A percentile compares a stretch with the other conserved stretches of the same genome.
Conservation (phyloP, 805 yeast species). For the Candida coquimbonensis region DNA sequence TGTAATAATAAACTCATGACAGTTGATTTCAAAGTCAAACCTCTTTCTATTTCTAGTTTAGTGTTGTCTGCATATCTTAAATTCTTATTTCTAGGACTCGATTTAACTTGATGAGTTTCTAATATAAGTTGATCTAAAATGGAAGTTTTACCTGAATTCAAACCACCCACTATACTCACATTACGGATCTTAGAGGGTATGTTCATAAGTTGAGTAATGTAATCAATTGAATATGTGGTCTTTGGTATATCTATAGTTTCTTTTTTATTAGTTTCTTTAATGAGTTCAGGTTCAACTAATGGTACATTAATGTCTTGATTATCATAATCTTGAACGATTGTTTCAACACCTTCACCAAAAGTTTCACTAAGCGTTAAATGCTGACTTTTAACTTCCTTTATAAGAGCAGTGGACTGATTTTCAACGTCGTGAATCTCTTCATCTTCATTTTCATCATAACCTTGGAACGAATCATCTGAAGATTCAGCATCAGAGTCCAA, state of each 20-base stretch:
- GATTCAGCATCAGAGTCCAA: constrained; percentile 41
- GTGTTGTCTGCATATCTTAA: constrained; percentile 70
- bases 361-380: constrained; percentile 38
- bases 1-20: constrained; percentile 56
- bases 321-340: constrained; percentile 49
- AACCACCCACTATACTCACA: constrained; percentile 70
- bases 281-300: constrained; percentile 46
- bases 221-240: constrained; percentile 55
- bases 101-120: constrained; percentile 48
- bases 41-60: constrained; percentile 61
- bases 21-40: constrained; percentile 56
- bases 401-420: constrained; percentile 24
- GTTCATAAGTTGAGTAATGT: constrained; percentile 41
- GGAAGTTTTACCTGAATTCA: constrained; percentile 83
- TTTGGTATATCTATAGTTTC: constrained; percentile 52
- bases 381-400: constrained; percentile 39
- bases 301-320: constrained; percentile 54
- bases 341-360: constrained; percentile 59
- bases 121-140: constrained; percentile 60
- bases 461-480: constrained; percentile 13
- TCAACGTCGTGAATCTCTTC: constrained; percentile 12
- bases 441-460: constrained; percentile 22
- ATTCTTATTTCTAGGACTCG: constrained; percentile 60
- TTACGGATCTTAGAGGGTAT: constrained; percentile 66
- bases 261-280: constrained; percentile 34